Evolutionary conservation across 257 asterid genomes (phyloP), one percentile per base, ranked within the genome.

Genomic region (Nicotiana tomentosiformis): DNA sequence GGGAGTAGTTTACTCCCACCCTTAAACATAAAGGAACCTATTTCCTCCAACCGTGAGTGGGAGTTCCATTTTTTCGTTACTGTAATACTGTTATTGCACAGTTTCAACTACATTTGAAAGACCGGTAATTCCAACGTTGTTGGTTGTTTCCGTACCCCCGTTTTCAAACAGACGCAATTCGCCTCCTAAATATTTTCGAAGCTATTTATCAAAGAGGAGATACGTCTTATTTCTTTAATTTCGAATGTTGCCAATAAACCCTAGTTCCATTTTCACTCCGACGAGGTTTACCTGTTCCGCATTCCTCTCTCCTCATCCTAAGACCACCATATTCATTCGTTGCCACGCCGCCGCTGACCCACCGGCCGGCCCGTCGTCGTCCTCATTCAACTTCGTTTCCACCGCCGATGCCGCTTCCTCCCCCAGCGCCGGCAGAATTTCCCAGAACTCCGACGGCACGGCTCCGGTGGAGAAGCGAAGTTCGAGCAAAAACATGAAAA

Each of bases 401-500:
- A 1, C 46, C 10, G 46, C 46, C 2, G 29, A 55, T 55, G 60
- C 20, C 1, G n/a, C 61, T 17, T 57, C 64, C 26, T 18, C 56
- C 10, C 0, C 56, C 17, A 29, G 29, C 3, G 77, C 32, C 15
- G 15, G 26, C n/a, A 43, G 78, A 39, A 5, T 39, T 70, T n/a
- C 32, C 10, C 7, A 18, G 9, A 37, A 68, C 18, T 37, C 55
- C 29, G 32, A 37, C 5, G 10, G 77, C 5, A 37, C 56, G 14
- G 56, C 58, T 43, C 78, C 20, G 10, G 56, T 37, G 77, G 77
- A 68, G 17, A 68, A 68, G 56, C 80, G 90, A 83, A 51, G 67
- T 33, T 76, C 39, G 87, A 46, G 82, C 29, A 55, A 79, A 20
- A 46, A 23, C 35, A 82, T n/a, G 9, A 86, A 91, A 84, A 84